Base-by-base conservation (phyloP, 495 filamentous ascomycete species). In the Penicillium verhagenii region DNA sequence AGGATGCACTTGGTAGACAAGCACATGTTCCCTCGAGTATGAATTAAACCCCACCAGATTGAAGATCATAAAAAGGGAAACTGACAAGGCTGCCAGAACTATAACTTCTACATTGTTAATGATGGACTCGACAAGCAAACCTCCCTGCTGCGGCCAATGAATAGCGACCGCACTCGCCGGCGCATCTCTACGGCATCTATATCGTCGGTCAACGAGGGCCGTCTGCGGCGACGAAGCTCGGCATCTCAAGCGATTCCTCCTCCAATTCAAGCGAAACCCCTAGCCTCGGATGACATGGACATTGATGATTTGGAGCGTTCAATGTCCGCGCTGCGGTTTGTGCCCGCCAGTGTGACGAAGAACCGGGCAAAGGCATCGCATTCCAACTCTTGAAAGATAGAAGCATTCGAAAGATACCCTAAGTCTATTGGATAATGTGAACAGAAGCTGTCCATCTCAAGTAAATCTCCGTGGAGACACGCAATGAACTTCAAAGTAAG, bases 1-100 rank as follows among this genome's bases (percentile, higher is more conserved):
- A 78, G 87, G 46, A 82, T 89, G 66, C 94, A 98, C 72, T 72
- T 96, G 21, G 89, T 93, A 53, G 93, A 96, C 69, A 97, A 96
- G 71, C 94, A 98, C 63, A 83, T 88, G 76, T 98, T 94, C 69
- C 94, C 93, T 5, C 86, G 83, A 72, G 82, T 82, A 71, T 61
- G 48, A 16, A 18, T 14, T 28, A 6, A 14, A 14, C 16, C 21
- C 19, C 6, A 26, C 23, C 38, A 20, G 33, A 3, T 37, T 24
- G 33, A 35, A 35, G 14, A 16, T n/a, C n/a, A n/a, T n/a, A 16
- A 6, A 4, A 16, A 28, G 1, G 43, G 11, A 26, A 11, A 31
- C 25, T 64, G 20, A 21, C 11, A 7, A 43, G 19, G 6, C 28
- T 20, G n/a, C 11, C 46, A 84, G 79, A 88, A 89, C 54, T 98